These are phyloP conservation scores for Salix koriyanagi DNA, from an alignment of 345 rosid species.

Conservation along the genomic window DNA sequence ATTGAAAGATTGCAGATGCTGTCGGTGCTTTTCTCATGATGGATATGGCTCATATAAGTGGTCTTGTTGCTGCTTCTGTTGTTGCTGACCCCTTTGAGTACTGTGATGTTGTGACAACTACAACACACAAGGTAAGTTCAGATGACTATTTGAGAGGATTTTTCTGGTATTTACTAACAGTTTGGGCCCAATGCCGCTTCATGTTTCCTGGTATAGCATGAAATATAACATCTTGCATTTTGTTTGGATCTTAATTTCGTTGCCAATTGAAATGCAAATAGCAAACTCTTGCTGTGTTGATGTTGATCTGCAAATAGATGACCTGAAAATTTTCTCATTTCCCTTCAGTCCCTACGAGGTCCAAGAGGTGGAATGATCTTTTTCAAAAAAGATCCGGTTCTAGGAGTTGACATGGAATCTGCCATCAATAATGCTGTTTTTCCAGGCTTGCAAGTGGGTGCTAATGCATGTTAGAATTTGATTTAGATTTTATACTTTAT, in stretches of 20 bases:
- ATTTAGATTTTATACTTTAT: neutral
- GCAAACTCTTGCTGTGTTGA: neutral
- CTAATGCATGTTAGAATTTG: neutral
- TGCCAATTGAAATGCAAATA: neutral
- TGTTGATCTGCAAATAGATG: neutral
- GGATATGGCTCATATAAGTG: conserved; percentile 99
- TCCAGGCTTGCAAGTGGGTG: conserved; percentile 81
- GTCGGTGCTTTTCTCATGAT: conserved; percentile 95
- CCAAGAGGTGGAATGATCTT: conserved; percentile 99
- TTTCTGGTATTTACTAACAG: neutral
- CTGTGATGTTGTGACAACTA: conserved; percentile 91
- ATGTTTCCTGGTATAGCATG: neutral
- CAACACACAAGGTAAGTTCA: conserved; percentile 74
- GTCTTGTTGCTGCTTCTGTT: conserved; percentile 93
- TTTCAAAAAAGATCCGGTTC: conserved; percentile 69
- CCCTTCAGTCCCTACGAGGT: conserved; percentile 80
- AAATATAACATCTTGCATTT: neutral
- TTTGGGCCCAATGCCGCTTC: neutral
- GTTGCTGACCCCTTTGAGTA: conserved; percentile 78
- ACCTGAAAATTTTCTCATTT: conserved; percentile 10
- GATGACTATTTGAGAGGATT: neutral
- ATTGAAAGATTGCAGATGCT: conserved; percentile 75
- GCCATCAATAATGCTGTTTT: conserved; percentile 94
- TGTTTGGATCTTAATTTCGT: neutral
- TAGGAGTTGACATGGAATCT: conserved; percentile 76